Base-by-base conservation (phyloP, 2,329 filamentous ascomycete genomes). In the Aspergillus niger region DNA sequence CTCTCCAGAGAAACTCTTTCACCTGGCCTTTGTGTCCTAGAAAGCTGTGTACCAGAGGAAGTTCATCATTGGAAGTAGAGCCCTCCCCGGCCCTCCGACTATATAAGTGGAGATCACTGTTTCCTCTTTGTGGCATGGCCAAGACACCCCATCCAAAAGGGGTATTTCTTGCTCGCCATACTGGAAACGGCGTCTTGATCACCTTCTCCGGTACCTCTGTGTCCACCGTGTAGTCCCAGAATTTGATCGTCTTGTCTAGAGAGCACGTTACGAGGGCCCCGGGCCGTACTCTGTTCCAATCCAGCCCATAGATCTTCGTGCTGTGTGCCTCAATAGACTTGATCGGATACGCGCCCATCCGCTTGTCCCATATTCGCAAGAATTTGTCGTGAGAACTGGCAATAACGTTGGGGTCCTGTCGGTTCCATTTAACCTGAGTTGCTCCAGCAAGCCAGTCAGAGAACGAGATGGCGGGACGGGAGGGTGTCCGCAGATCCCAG, bases 371-470 rank as follows among this genome's bases (percentile, higher is more conserved):
- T 55, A 97, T 91, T 62, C 91, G 89, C 47, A 97, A 81, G 79
- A 88, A 92, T 52, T 89, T 88, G 76, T 97, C 92, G 77, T 97
- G 94, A 10, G 93, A 92, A 30, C 93, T 97, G 20, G 94, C 94
- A 51, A 97, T 81, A 28, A 97, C 87, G 71, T 95, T 87, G n/a
- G 89, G 83, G 69, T 96, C 88, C 72, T 94, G 91, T 26, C 93
- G 86, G 72, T 93, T 97, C 83, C 91, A 97, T 77, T 97, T 97
- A 65, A 97, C 93, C 74, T 97, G 94, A 1, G 93, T 96, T 10
- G 92, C 93, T 44, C 93, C 93, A 30, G 92, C 92, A 72, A 92
- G 91, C 91, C 92, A 97, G 77, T 97, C 92, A 62, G 90, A 94
- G 71, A 95, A 96, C 0, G 89, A 91, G 58, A 93, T 82, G 8